Base-by-base conservation (phyloP, 75 land plant genomes). In the Sequoiadendron giganteum region DNA sequence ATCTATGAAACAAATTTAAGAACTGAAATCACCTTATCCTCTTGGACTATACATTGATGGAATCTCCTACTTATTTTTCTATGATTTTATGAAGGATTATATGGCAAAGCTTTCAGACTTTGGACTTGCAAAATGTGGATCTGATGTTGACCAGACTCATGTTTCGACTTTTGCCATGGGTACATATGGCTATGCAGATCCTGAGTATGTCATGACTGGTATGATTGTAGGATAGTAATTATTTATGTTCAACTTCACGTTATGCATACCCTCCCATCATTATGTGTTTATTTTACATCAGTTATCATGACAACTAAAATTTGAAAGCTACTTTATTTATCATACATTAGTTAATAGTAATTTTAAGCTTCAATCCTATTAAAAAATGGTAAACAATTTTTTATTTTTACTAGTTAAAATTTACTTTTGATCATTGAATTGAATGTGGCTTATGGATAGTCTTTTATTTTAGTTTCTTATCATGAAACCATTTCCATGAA, bases 51-150 rank as follows among this genome's bases (percentile, higher is more conserved):
- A 75, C 34, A 1, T 39, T 19, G 11, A 28, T 45, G 34, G 14
- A 82, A n/a, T 47, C 5, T 34, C 16, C 15, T 47, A 8, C 52
- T 82, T n/a, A 82, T 82, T 47, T 82, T 82, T 0, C 18, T 47
- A 4, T 14, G 0, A n/a, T 43, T n/a, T 82, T n/a, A 18, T 85
- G 72, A 49, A 85, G 86, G 70, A 85, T 58, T 85, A 52, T 58
- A 55, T 10, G 21, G 79, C 86, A 49, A 85, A 85, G 72, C 86
- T 85, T 52, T 85, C 86, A 52, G 86, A 85, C 86, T 85, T 85
- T 85, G 86, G 86, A 19, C 86, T 85, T 85, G 86, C 86, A 58
- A 85, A 85, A 85, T 68, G 42, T 14, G 86, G 72, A 19, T 68
- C 86, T 54, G 70, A 52, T 10, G 86, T 68, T 9, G 86, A 85